Evolutionary conservation across 1,284 basidiomycete genomes (phyloP).

Genomic region (Leccinum variabile): DNA sequence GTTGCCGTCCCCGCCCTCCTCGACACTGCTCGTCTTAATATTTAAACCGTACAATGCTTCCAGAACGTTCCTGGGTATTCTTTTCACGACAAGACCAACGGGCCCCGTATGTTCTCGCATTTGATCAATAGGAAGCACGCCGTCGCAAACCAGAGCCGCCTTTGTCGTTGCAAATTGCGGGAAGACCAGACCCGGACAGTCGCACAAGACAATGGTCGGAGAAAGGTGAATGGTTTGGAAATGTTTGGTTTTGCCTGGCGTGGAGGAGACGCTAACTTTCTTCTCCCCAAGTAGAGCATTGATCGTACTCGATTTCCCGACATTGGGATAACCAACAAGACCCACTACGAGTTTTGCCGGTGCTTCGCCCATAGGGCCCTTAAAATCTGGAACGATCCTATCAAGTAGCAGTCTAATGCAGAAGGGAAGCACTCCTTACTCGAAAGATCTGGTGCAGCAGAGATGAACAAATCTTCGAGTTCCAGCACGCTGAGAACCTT

Average conservation of each 20-base stretch:
- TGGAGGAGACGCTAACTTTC: slow-evolving; percentile 96
- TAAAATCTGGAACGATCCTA: slow-evolving; percentile 55
- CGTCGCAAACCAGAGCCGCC: slow-evolving; percentile 95
- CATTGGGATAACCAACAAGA: slow-evolving; percentile 98
- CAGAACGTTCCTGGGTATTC: slow-evolving; percentile 84
- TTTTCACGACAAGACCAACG: slow-evolving; percentile 73
- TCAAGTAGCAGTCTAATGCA: not conserved
- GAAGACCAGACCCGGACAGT: slow-evolving; percentile 98
- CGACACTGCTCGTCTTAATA: slow-evolving; percentile 65
- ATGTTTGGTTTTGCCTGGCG: slow-evolving; percentile 99
- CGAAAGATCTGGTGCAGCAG: slow-evolving; percentile 74
- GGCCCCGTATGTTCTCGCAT: slow-evolving; percentile 95
- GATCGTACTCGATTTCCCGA: slow-evolving; percentile 96
- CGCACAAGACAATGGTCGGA: slow-evolving; percentile 87
- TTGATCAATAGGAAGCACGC: slow-evolving; percentile 97
- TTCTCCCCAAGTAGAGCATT: slow-evolving; percentile 95
- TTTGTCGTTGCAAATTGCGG: slow-evolving; percentile 97
- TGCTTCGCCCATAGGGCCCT: slow-evolving; percentile 58
- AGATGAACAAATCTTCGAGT: slow-evolving; percentile 84
- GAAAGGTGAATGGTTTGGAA: slow-evolving; percentile 98
- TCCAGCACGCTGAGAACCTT: slow-evolving; percentile 86
- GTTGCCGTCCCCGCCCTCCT: slow-evolving; percentile 85
- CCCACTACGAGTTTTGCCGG: slow-evolving; percentile 83
- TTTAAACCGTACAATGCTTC: slow-evolving; percentile 89
- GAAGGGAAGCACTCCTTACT: slow-evolving; percentile 43